Base-by-base conservation (phyloP, 1,284 basidiomycete genomes). In the Prillingera fragicola region DNA sequence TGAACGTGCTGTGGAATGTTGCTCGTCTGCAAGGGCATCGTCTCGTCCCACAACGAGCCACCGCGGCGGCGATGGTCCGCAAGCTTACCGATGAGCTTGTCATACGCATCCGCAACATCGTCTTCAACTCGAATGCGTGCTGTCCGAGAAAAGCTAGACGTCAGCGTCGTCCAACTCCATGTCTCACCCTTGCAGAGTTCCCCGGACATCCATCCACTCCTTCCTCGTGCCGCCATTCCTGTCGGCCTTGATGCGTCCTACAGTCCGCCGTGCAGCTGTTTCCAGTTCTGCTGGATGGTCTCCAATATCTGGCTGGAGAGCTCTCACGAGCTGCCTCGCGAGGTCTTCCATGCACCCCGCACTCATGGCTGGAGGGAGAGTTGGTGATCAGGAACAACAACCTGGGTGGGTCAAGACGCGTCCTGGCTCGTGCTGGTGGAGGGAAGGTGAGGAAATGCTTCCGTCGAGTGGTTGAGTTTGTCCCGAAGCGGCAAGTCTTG, bases 1-100 rank as follows among this genome's bases (percentile, higher is more conserved):
- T 65, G 62, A 1, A 69, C 49, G 46, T 69, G 61, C 32, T 63
- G 60, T 10, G 66, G 58, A 3, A 69, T 31, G 41, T 65, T 65
- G 5, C 51, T 50, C 31, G 60, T 56, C 34, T 56, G 51, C 5
- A 66, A 33, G 4, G 52, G 36, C 21, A 59, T 25, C 27, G 56
- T 54, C 15, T 53, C 65, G 38, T 63, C 60, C 61, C 63, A 64
- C 4, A 33, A 55, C 17, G 36, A 43, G 9, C 38, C 45, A 2
- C 42, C 58, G n/a, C 33, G 43, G n/a, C 25, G 21, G 19, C 43
- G 26, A 26, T 55, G 47, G 12, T 33, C 41, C 19, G 58, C 51
- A n/a, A 68, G 44, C 7, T 33, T 36, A 15, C 23, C 14, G 12
- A 58, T 8, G 8, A 48, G 42, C 38, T 60, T 56, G 7, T 56